Evolutionary conservation across 805 yeast genomes (phyloP).

Genomic region (Wickerhamiella bombiphila): DNA sequence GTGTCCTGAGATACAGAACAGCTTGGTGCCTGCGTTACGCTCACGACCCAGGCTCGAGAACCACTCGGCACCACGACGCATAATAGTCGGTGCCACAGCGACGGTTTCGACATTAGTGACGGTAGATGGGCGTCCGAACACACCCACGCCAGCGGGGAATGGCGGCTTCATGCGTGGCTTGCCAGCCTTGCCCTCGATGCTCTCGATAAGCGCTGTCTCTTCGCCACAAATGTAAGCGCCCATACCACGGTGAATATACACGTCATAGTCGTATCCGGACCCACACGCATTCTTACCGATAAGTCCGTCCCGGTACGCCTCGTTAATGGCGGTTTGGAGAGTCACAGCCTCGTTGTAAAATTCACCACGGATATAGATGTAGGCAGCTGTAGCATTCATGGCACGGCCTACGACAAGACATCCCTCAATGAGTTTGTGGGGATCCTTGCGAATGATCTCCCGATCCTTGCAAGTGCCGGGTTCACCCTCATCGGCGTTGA

Average conservation of each 20-base stretch:
- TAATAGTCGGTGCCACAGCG: constrained; percentile 77
- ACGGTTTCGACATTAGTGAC: constrained; percentile 87
- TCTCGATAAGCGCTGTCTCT: constrained; percentile 80
- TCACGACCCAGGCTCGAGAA: constrained; percentile 73
- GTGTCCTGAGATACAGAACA: constrained; percentile 78
- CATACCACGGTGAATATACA: constrained; percentile 80
- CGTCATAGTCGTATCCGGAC: constrained; percentile 70
- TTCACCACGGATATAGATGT: constrained; percentile 83
- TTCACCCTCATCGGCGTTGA: constrained; percentile 90
- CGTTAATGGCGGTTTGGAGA: constrained; percentile 71
- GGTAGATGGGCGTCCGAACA: constrained; percentile 81
- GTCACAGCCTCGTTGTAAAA: constrained; percentile 66
- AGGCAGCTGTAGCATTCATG: constrained; percentile 88
- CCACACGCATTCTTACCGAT: constrained; percentile 81
- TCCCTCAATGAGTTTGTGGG: constrained; percentile 86
- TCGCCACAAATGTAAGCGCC: constrained; percentile 91
- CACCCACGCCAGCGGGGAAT: constrained; percentile 87
- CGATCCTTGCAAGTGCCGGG: constrained; percentile 92
- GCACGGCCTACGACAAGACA: constrained; percentile 80
- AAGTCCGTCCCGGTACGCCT: constrained; percentile 68
- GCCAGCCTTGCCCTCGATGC: constrained; percentile 85
- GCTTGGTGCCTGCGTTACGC: constrained; percentile 69
- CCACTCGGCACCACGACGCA: constrained; percentile 84
- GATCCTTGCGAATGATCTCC: constrained; percentile 81
- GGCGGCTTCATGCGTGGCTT: constrained; percentile 91